Conservation (phyloP, 75 land plant species). For the Picea sitchensis region DNA sequence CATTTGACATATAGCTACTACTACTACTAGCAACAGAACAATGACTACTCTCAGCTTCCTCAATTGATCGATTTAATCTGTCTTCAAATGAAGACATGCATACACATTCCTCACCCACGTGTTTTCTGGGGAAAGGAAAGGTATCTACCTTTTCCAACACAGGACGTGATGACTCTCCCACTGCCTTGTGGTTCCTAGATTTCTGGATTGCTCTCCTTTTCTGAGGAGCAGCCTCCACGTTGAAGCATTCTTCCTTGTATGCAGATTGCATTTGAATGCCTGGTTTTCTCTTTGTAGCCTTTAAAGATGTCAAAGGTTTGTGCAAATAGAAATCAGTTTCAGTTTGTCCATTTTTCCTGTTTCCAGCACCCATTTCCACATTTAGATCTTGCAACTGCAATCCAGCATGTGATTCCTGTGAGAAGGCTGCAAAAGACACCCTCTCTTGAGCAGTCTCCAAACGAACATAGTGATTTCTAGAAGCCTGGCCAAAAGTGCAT, state of each 20-base stretch:
- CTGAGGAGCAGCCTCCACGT: conserved; percentile 7
- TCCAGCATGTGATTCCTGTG: conserved; percentile 1
- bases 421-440: background rate
- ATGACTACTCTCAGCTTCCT: conserved; percentile 30
- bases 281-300: conserved; percentile 18
- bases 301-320: background rate
- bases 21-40: conserved; percentile 53
- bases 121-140: conserved; percentile 35
- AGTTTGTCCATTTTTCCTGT: background rate
- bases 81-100: conserved; percentile 36
- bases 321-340: background rate
- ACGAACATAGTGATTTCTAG: background rate
- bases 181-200: conserved; percentile 8
- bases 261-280: conserved; percentile 3
- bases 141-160: conserved; percentile 43
- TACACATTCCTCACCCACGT: conserved; percentile 33
- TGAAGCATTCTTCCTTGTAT: conserved; percentile 6
- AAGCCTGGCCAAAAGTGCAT: background rate
- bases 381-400: background rate
- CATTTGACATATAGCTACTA: conserved; percentile 12
- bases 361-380: background rate
- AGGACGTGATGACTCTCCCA: conserved; percentile 1
- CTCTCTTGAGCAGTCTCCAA: too few relatives aligned
- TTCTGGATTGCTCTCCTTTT: conserved; percentile 16
- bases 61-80: conserved; percentile 12